Base-by-base conservation (phyloP, 2,329 filamentous ascomycete genomes). In the Echinosphaeria canescens region DNA sequence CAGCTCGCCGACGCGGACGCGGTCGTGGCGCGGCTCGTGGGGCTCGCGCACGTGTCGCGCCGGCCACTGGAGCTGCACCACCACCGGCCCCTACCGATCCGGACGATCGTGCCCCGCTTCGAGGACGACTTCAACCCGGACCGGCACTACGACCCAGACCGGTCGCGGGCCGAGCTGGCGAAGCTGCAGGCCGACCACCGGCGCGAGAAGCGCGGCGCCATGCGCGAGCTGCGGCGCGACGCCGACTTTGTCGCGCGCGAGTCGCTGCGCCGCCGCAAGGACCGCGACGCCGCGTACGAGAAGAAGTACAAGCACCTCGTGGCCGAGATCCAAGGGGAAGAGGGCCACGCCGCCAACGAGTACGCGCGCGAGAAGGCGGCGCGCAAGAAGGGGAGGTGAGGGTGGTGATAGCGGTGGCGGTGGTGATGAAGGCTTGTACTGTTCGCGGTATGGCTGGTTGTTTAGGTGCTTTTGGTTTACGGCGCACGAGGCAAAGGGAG, bases 91-190 rank as follows among this genome's bases (percentile, higher is more conserved):
- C 62, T 91, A 3, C 74, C 88, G 13, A 91, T 95, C 56, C 84
- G 85, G 48, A 72, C 70, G 6, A 73, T 67, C 31, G 70, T 93
- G 25, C 88, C 88, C 49, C 92, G 91, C 49, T 98, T 95, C 53
- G 88, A 95, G 53, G 85, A 93, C 46, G 63, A 67, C 30, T 98
- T 82, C 63, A 88, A 91, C 48, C 88, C 88, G 3, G 70, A 78
- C 54, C 85, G 82, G 54, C 88, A 95, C 62, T 95, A 98, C 64
- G 90, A 98, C 44, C 82, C 82, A 1, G 78, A 98, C 50, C 74
- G 73, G 37, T 82, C 92, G 50, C 78, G 88, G 18, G 74, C 79
- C 13, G 82, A 93, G 43, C 52, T 76, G 33, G 72, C 72, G 43
- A 88, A 84, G 49, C 63, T 98, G 42, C 73, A 72, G 53, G 73